These are phyloP conservation scores for Saturnispora silvae DNA, from an alignment of 805 yeast genomes.

Conservation along the genomic window DNA sequence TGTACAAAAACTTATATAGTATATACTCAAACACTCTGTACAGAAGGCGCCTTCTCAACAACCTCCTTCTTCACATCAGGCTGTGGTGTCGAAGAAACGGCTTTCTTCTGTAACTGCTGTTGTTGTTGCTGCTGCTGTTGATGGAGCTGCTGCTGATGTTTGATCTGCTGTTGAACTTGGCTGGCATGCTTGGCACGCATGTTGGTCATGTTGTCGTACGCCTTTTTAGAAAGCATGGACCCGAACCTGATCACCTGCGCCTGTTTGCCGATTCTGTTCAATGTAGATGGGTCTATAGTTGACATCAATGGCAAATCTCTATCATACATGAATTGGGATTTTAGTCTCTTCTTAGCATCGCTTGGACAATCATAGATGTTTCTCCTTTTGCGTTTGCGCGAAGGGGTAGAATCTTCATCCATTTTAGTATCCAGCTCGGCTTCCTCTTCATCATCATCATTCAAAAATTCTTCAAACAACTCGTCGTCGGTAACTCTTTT, in stretches of 20 bases:
- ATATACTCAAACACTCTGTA: not conserved
- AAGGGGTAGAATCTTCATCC: slow-evolving; percentile 7
- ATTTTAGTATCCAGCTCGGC: slow-evolving; percentile 19
- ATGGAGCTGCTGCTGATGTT: slow-evolving; percentile 31
- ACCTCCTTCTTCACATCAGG: too few species aligned
- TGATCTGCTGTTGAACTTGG: slow-evolving; percentile 22
- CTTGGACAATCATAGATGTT: slow-evolving; percentile 27
- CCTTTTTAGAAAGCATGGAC: slow-evolving; percentile 77
- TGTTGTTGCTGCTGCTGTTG: slow-evolving; percentile 28
- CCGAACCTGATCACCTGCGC: slow-evolving; percentile 90
- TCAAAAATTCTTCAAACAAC: slow-evolving; percentile 29
- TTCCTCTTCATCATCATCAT: slow-evolving; percentile 19
- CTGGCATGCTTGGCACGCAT: slow-evolving; percentile 55
- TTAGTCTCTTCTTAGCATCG: slow-evolving; percentile 30
- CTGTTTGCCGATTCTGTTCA: slow-evolving; percentile 73
- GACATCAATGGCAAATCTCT: slow-evolving; percentile 31
- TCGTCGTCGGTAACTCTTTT: slow-evolving; percentile 31
- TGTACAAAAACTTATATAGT: not conserved
- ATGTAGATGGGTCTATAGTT: slow-evolving; percentile 71
- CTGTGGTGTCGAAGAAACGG: slow-evolving; percentile 4
- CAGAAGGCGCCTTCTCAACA: not conserved
- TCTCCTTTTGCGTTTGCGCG: slow-evolving; percentile 15
- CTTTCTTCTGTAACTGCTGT: too few species aligned
- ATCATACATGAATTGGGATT: slow-evolving; percentile 42
- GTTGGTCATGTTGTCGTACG: slow-evolving; percentile 77